Base-by-base conservation (phyloP, 1,284 basidiomycete species). In the Neolentinus lepideus region DNA sequence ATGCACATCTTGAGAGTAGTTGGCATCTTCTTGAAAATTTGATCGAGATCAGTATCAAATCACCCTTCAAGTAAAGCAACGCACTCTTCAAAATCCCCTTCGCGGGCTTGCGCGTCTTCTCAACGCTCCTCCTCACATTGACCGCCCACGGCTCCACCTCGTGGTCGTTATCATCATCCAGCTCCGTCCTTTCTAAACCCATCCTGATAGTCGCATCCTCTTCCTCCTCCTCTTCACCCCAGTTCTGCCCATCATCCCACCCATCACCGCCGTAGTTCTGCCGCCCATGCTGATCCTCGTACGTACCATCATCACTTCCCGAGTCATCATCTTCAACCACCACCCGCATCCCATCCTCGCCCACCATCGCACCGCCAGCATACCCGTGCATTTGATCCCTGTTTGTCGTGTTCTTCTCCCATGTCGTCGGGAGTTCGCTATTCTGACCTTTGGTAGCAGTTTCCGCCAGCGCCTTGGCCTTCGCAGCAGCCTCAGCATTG, bases 41-140 rank as follows among this genome's bases (percentile, higher is more conserved):
- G 55, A 59, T 59, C 51, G 58, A 55, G 46, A 60, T 69, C 57
- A 71, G 66, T 35, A 56, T 46, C 51, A 27, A 61, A 55, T 27
- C 60, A 51, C 53, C 53, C 47, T 25, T 54, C 36, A 29, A 43
- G 53, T 53, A 27, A 0, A 33, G 53, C 55, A 2, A 80, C 87
- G 66, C 66, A 94, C 94, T 75, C 79, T 97, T 98, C 60, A 98
- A 73, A 61, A 98, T 98, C 35, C 94, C 90, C 70, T 83, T 91
- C 47, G 84, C 75, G 6, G 95, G 93, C 62, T 69, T 71, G 66
- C 74, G 79, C 60, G 74, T 77, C 70, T 73, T 75, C 73, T 87
- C 92, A 53, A 80, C 71, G 69, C 79, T 90, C 63, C 80, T 76
- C 60, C 83, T 81, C 57, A 84, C 72, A 66, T 88, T 84, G 60